Conservation (phyloP, 192 early-diverging fungal genomes). For the Allomyces javanicus region DNA sequence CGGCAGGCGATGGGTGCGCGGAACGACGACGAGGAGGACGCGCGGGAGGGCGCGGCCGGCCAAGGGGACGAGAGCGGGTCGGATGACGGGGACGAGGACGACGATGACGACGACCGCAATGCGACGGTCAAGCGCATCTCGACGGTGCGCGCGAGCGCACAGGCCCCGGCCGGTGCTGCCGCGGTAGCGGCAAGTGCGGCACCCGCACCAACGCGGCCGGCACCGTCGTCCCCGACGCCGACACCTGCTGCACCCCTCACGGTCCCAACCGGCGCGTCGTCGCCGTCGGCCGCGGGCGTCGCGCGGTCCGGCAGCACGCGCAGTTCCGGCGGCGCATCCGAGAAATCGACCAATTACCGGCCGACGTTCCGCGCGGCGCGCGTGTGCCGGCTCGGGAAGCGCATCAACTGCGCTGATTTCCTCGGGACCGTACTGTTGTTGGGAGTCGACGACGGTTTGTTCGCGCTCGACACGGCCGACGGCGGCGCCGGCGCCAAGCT, state of each 20-base stretch:
- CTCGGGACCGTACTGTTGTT: slow-evolving; percentile 4
- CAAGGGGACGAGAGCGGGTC: too few relatives aligned
- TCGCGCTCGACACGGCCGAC: not conserved
- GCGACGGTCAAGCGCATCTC: not conserved
- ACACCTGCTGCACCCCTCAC: too few relatives aligned
- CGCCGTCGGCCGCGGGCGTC: not conserved
- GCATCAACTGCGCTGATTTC: slow-evolving; percentile 3
- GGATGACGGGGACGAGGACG: not conserved
- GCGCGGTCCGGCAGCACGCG: too few relatives aligned
- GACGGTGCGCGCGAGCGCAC: not conserved
- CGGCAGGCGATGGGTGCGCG: not conserved
- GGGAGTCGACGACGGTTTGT: slow-evolving; percentile 7
- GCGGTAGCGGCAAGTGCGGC: not conserved
- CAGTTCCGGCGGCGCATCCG: too few relatives aligned
- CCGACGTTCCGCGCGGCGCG: not conserved
- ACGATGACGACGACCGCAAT: not conserved
- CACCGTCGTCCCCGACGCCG: not conserved
- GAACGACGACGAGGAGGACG: not conserved
- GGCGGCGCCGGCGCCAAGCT: not conserved
- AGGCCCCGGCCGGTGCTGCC: not conserved
- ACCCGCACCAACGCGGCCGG: too few relatives aligned
- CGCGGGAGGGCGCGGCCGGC: not conserved
- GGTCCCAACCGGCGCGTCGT: not conserved
- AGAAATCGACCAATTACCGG: too few relatives aligned
- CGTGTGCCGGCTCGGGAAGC: slow-evolving; percentile 1